Percentiles rank a stretch among this genome's conserved stretches.
These are phyloP conservation scores for Taphrina deformans DNA, from an alignment of 1,139 yeast species.

Conservation along the genomic window DNA sequence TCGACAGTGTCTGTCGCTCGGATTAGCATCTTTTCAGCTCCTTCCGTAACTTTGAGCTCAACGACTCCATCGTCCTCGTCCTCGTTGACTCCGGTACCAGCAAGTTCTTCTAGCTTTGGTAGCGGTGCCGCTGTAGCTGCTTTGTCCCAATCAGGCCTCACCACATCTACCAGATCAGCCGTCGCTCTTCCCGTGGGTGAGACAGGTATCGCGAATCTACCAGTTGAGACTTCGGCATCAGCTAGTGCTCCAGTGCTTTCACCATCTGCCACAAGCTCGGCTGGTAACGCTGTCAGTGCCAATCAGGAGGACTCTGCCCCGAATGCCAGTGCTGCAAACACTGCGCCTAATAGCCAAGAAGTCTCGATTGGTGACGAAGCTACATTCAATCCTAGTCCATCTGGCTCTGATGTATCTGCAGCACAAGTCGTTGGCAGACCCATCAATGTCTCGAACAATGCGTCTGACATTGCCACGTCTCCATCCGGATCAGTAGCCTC, in stretches of 20 bases:
- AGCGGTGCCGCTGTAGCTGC: background rate
- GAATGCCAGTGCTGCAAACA: background rate
- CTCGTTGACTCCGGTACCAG: background rate
- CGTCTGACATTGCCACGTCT: background rate
- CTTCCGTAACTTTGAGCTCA: background rate
- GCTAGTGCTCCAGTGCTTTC: background rate
- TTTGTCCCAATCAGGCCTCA: background rate
- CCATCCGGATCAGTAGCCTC: no score
- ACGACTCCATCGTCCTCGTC: background rate
- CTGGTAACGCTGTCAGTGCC: background rate
- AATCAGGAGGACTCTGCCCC: background rate
- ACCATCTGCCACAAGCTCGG: background rate
- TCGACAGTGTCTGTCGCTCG: no score
- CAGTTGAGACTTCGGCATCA: background rate
- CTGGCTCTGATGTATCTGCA: background rate
- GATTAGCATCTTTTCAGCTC: no score
- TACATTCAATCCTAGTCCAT: background rate
- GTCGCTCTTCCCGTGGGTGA: background rate
- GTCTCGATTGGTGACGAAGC: background rate
- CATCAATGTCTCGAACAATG: background rate
- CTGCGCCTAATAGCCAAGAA: background rate
- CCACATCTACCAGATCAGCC: background rate
- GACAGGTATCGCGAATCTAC: background rate
- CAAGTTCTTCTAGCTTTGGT: background rate
- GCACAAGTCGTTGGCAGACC: background rate